Evolutionary conservation across 257 asterid species (phyloP).

Genomic region (Haberlea rhodopensis): DNA sequence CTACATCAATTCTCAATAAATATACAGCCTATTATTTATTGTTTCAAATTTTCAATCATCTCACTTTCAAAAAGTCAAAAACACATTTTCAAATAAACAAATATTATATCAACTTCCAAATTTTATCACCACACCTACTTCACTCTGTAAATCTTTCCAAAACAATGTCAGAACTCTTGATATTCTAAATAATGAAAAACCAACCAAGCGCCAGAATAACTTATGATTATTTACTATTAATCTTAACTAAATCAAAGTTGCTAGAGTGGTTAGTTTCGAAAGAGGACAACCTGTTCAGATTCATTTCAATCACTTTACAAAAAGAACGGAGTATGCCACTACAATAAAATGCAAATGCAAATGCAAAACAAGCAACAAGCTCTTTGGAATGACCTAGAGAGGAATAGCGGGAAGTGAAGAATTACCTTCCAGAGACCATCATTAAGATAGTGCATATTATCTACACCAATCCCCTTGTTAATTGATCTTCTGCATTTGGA

Average conservation of each 20-base stretch:
- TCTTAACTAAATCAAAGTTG: neutral
- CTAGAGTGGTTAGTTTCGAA: neutral
- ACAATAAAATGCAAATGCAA: too few species aligned
- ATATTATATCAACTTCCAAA: neutral
- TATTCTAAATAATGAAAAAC: neutral
- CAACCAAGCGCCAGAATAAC: neutral
- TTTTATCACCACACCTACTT: neutral
- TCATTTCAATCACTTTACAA: neutral
- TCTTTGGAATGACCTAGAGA: neutral
- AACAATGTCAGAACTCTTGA: neutral
- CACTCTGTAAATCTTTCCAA: neutral
- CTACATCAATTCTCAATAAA: too few species aligned
- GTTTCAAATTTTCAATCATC: neutral
- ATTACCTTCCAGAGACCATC: conserved; percentile 73
- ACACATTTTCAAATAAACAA: neutral
- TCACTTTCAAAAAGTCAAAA: neutral
- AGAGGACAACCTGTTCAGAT: neutral
- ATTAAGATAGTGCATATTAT: conserved; percentile 96
- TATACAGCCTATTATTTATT: too few species aligned
- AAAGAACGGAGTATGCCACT: neutral
- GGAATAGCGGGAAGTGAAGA: neutral
- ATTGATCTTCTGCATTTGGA: conserved; percentile 56
- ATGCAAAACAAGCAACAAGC: neutral
- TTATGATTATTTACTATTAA: neutral
- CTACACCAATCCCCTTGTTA: conserved; percentile 97